These are phyloP conservation scores for Ogataea glucozyma DNA, from an alignment of 805 yeast species.

Conservation along the genomic window DNA sequence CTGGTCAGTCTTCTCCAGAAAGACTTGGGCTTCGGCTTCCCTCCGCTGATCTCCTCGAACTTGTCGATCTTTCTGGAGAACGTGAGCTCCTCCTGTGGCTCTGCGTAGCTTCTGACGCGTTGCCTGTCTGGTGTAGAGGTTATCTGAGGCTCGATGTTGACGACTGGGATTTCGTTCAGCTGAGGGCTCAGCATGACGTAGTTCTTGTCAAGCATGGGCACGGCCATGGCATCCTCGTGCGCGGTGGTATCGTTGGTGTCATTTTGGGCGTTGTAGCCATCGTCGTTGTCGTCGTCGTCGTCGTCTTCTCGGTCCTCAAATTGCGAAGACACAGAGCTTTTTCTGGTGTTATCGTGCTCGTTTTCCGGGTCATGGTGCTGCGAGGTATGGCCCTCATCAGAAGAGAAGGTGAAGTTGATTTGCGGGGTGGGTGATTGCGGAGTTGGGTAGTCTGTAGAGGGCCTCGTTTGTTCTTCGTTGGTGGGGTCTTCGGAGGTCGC, in stretches of 20 bases:
- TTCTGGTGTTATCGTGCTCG: constrained; percentile 1
- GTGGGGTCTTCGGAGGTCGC: neutral
- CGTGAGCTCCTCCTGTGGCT: constrained; percentile 10
- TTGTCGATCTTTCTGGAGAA: constrained; percentile 32
- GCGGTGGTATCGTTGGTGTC: constrained; percentile 15
- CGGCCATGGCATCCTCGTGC: constrained; percentile 3
- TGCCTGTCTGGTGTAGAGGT: constrained; percentile 16
- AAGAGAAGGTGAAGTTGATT: neutral
- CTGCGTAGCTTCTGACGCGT: neutral
- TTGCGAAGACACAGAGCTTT: constrained; percentile 3
- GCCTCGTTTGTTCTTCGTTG: neutral
- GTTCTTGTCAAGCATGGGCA: neutral
- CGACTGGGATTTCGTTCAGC: neutral
- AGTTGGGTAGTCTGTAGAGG: neutral
- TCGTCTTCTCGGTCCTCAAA: constrained; percentile 10
- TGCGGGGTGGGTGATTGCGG: neutral
- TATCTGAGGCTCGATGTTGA: neutral
- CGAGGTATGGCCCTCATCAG: neutral
- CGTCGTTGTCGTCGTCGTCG: constrained; percentile 5
- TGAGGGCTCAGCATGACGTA: constrained; percentile 7
- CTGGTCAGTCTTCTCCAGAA: constrained; percentile 15
- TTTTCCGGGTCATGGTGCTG: neutral
- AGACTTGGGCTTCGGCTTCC: constrained; percentile 18
- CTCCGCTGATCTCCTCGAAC: constrained; percentile 34
- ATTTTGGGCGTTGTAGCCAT: constrained; percentile 1